phyloP scores from a whole-genome alignment of 2,329 filamentous ascomycete genomes.

The Stagonosporopsis vannaccii region DNA sequence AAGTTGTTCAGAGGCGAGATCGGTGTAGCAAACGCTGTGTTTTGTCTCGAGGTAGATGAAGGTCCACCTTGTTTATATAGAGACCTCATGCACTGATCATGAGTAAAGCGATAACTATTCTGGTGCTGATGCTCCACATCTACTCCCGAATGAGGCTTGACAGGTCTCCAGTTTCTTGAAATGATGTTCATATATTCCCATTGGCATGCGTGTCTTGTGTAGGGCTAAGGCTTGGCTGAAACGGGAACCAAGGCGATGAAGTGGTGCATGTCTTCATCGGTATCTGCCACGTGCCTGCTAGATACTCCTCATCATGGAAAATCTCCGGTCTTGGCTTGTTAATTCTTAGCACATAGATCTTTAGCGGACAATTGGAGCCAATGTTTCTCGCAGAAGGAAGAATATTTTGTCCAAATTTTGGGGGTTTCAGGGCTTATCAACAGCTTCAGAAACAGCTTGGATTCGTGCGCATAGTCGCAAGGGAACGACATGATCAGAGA shows the following conservation, averaged over 20 bases:
- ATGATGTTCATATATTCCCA: conserved; percentile 3
- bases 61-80: not conserved
- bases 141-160: not conserved
- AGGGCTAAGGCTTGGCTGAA: conserved; percentile 9
- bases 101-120: not conserved
- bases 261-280: not conserved
- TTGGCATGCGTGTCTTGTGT: not conserved
- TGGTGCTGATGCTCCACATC: not conserved
- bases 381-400: too few relatives aligned
- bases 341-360: not conserved
- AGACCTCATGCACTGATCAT: not conserved
- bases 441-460: not conserved
- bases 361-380: not conserved
- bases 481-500: not conserved
- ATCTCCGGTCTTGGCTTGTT: not conserved
- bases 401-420: too few relatives aligned
- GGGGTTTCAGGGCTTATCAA: too few relatives aligned
- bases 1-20: not conserved
- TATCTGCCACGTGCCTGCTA: too few relatives aligned
- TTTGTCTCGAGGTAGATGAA: not conserved
- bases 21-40: not conserved
- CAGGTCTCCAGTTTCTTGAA: not conserved
- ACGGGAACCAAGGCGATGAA: not conserved
- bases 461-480: not conserved
- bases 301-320: too few relatives aligned